phyloP scores from a whole-genome alignment of 139 green algal species.

The Micractinium sp. region DNA sequence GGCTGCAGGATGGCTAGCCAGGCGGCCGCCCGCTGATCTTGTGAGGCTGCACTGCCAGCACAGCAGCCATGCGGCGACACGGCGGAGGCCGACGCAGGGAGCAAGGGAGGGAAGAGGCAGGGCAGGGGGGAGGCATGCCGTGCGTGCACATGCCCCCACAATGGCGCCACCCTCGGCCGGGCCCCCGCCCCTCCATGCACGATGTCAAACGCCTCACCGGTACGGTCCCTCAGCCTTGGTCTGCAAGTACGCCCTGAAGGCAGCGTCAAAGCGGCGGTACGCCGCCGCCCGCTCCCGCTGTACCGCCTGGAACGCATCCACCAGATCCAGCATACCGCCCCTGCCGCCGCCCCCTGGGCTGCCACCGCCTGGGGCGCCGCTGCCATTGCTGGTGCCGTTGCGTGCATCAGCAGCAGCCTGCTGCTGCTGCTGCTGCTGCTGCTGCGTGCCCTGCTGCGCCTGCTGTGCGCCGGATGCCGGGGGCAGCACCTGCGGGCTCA shows the following conservation, averaged over 20 bases:
- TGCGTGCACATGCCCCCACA: not conserved
- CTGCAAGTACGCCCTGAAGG: constrained; percentile 13
- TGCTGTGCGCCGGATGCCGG: not conserved
- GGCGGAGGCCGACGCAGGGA: not conserved
- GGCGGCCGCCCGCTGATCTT: too few relatives aligned
- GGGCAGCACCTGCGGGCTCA: constrained; percentile 6
- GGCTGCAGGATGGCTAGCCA: too few relatives aligned
- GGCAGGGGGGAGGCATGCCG: not conserved
- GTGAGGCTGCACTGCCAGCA: too few relatives aligned
- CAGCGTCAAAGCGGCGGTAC: constrained; percentile 31
- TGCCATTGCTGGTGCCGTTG: not conserved
- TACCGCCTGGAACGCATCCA: constrained; percentile 28
- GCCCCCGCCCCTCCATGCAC: not conserved
- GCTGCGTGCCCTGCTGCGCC: not conserved
- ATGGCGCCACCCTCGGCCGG: not conserved
- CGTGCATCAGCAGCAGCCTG: too few relatives aligned
- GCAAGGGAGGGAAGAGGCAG: not conserved
- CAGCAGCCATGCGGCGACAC: too few relatives aligned
- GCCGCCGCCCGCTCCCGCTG: constrained; percentile 34
- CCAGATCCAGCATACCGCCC: not conserved
- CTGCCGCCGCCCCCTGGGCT: too few relatives aligned
- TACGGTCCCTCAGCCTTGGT: constrained; percentile 30
- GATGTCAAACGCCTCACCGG: not conserved
- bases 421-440: not conserved
- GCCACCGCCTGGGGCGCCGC: not conserved